Conservation (phyloP, 2,329 filamentous ascomycete genomes). For the Diplodia corticola region DNA sequence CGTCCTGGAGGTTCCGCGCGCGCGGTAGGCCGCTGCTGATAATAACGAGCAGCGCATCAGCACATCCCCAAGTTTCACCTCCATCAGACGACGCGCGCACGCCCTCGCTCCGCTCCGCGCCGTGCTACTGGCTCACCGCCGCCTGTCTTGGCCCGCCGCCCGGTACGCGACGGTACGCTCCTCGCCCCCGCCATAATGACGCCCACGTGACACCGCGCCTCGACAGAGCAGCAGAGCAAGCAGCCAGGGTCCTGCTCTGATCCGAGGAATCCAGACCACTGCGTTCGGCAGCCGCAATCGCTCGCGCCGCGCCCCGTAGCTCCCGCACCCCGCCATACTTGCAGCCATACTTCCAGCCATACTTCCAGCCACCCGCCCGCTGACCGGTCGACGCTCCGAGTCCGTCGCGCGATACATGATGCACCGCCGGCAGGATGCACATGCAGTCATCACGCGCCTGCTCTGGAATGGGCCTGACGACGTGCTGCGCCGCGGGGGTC, state of each 20-base stretch:
- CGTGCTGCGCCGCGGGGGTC: too few relatives aligned
- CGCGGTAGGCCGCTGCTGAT: slow-evolving; percentile 3
- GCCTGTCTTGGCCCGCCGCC: neutral
- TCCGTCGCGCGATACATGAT: neutral
- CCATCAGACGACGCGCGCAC: slow-evolving; percentile 4
- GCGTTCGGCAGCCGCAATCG: neutral
- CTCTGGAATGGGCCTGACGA: neutral
- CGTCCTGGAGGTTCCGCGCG: neutral
- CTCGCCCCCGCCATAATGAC: neutral
- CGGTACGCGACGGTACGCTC: too few relatives aligned
- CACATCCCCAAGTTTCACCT: slow-evolving; percentile 17
- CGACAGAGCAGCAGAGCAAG: too few relatives aligned
- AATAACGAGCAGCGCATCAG: neutral
- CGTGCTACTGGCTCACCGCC: neutral
- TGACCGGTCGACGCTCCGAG: neutral
- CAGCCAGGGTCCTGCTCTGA: neutral
- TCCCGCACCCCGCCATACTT: neutral
- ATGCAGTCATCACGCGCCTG: neutral
- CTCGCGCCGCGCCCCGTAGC: neutral
- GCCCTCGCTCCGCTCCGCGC: neutral
- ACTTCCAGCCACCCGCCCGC: slow-evolving; percentile 11
- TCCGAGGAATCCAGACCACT: neutral
- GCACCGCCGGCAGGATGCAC: neutral
- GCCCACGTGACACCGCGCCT: neutral
- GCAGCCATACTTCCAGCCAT: too few relatives aligned